Evolutionary conservation across 768 basidiomycete genomes (phyloP).

Genomic region (Leucocoprinus leucothites): DNA sequence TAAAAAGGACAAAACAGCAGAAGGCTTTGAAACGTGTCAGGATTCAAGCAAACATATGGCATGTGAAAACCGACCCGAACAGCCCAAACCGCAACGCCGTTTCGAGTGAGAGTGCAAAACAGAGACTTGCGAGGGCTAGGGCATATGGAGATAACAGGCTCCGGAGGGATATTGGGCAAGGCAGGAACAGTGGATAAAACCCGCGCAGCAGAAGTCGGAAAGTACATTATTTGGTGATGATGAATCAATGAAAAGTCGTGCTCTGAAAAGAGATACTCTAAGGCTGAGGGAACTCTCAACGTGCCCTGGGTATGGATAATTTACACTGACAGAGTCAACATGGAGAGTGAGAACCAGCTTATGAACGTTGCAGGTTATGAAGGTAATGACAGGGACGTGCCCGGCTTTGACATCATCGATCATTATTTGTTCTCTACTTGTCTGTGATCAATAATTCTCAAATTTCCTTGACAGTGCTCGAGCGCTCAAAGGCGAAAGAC

Average conservation of each 20-base stretch:
- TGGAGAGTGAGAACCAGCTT: not conserved
- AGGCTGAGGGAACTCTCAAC: too few relatives aligned
- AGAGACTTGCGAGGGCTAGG: slow-evolving; percentile 74
- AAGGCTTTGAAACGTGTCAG: slow-evolving; percentile 46
- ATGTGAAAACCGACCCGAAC: slow-evolving; percentile 48
- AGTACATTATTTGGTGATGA: slow-evolving; percentile 57
- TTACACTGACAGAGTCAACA: not conserved
- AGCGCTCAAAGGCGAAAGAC: not conserved
- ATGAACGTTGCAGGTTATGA: not conserved
- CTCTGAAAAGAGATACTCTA: too few relatives aligned
- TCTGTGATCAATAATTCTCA: too few relatives aligned
- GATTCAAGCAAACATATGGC: slow-evolving; percentile 2
- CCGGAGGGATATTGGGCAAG: slow-evolving; percentile 59
- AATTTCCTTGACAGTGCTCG: not conserved
- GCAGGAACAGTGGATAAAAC: slow-evolving; percentile 69
- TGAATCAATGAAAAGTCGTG: not conserved
- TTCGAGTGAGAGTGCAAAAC: slow-evolving; percentile 72
- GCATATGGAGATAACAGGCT: slow-evolving; percentile 53
- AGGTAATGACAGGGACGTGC: not conserved
- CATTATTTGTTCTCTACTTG: too few relatives aligned
- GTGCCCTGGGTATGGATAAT: not conserved
- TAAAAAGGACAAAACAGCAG: slow-evolving; percentile 67
- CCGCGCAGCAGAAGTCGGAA: slow-evolving; percentile 76
- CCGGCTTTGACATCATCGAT: too few relatives aligned
- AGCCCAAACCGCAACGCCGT: slow-evolving; percentile 76